Percentiles rank a stretch among this genome's conserved stretches.
Evolutionary conservation across 139 green algal species (phyloP).

Genomic region (Volvox reticuliferus): DNA sequence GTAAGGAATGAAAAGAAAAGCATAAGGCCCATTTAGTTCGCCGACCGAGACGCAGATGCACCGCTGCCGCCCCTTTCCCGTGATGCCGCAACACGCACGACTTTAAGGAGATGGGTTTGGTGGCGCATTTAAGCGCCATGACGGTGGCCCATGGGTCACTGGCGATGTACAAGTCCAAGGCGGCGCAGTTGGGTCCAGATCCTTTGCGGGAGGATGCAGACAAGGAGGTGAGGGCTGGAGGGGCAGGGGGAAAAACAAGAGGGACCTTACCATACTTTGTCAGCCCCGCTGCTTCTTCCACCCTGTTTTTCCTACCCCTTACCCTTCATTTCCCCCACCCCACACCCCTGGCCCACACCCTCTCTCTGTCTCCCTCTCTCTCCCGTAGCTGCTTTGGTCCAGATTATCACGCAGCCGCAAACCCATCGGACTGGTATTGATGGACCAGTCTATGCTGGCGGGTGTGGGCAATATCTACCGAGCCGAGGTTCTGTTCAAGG

Average conservation of each 20-base stretch:
- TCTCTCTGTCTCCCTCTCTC: neutral
- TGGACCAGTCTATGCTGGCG: slow-evolving; percentile 87
- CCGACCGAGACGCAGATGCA: too few relatives aligned
- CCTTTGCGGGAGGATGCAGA: slow-evolving; percentile 79
- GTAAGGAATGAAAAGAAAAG: too few relatives aligned
- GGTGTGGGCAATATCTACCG: slow-evolving; percentile 94
- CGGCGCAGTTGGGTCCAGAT: slow-evolving; percentile 79
- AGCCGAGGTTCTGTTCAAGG: slow-evolving; percentile 86
- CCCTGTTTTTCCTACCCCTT: neutral
- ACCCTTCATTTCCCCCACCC: neutral
- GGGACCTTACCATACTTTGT: neutral
- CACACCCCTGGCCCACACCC: too few relatives aligned
- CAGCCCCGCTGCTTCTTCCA: neutral
- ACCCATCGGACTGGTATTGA: slow-evolving; percentile 85
- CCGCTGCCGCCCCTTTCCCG: too few relatives aligned
- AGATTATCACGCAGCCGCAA: slow-evolving; percentile 50
- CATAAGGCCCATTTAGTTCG: too few relatives aligned
- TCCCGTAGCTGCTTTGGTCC: slow-evolving; percentile 5
- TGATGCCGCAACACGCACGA: neutral
- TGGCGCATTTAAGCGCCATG: slow-evolving; percentile 86
- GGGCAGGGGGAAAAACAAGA: neutral
- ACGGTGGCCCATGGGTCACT: slow-evolving; percentile 73
- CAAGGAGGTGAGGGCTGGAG: slow-evolving; percentile 48
- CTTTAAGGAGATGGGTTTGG: slow-evolving; percentile 50
- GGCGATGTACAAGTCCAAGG: slow-evolving; percentile 71